Conservation (phyloP, 768 basidiomycete genomes). For the Cystobasidium tubakii region DNA sequence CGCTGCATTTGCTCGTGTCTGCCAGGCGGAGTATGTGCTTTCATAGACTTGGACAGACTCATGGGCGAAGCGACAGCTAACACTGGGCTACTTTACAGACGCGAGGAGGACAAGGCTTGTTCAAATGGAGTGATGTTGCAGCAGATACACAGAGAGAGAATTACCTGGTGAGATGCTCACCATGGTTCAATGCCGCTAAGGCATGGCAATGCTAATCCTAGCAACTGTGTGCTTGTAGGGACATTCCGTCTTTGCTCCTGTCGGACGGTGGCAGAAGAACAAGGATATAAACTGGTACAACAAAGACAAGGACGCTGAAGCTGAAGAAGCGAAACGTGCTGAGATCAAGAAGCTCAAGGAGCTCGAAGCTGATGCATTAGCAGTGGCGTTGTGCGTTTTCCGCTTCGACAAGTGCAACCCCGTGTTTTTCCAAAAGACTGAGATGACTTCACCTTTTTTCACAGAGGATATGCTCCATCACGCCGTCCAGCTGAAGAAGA, state of each 20-base stretch:
- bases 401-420: slow-evolving; percentile 2
- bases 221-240: not conserved
- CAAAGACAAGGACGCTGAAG: slow-evolving; percentile 57
- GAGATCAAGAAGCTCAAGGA: slow-evolving; percentile 80
- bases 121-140: slow-evolving; percentile 33
- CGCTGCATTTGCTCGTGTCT: not conserved
- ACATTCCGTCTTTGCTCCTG: slow-evolving; percentile 65
- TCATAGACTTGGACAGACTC: not conserved
- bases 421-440: too few relatives aligned
- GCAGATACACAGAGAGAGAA: slow-evolving; percentile 33
- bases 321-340: slow-evolving; percentile 54
- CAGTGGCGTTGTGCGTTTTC: slow-evolving; percentile 65
- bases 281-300: slow-evolving; percentile 95
- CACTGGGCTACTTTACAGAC: not conserved
- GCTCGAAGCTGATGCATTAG: slow-evolving; percentile 80
- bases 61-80: not conserved
- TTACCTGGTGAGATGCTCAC: slow-evolving; percentile 5
- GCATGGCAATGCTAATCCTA: too few relatives aligned
- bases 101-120: slow-evolving; percentile 25
- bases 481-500: slow-evolving; percentile 45
- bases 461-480: slow-evolving; percentile 42
- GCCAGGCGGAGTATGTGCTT: slow-evolving; percentile 24
- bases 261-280: slow-evolving; percentile 95
- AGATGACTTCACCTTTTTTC: too few relatives aligned
- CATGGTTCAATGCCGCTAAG: too few relatives aligned